These are phyloP conservation scores for Rhizophlyctis rosea DNA, from an alignment of 192 early-diverging fungal genomes.

Conservation along the genomic window DNA sequence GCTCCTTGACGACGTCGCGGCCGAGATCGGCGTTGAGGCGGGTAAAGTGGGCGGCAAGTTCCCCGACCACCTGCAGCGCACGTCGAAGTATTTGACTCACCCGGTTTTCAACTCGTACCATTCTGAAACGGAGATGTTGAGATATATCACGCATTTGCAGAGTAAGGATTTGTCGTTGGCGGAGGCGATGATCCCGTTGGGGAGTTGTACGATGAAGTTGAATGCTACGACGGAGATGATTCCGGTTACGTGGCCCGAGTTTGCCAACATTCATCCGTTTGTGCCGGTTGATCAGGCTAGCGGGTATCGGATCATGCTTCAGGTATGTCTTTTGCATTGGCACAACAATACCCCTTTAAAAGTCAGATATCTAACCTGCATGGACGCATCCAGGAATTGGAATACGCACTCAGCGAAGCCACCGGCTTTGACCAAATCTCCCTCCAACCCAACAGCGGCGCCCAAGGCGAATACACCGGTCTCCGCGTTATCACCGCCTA, in stretches of 20 bases:
- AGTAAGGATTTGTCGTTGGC: slow-evolving; percentile 97
- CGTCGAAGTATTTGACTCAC: slow-evolving; percentile 79
- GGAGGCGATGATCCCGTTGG: slow-evolving; percentile 98
- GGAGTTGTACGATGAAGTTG: slow-evolving; percentile 99
- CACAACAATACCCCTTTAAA: background rate
- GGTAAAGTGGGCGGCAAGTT: slow-evolving; percentile 27
- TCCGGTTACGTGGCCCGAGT: slow-evolving; percentile 99
- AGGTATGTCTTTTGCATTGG: slow-evolving; percentile 17
- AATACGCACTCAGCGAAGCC: slow-evolving; percentile 81
- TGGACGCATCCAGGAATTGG: slow-evolving; percentile 85
- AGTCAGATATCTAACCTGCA: too few relatives aligned
- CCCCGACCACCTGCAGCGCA: slow-evolving; percentile 66
- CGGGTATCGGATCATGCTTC: slow-evolving; percentile 86
- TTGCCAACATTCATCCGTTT: slow-evolving; percentile 94
- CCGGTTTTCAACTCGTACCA: slow-evolving; percentile 94
- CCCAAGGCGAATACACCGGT: slow-evolving; percentile 99
- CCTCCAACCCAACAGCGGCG: slow-evolving; percentile 98
- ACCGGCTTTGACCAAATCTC: slow-evolving; percentile 93
- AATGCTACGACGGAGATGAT: slow-evolving; percentile 99
- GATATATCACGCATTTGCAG: slow-evolving; percentile 92
- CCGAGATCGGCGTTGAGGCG: slow-evolving; percentile 22
- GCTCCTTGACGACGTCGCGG: slow-evolving; percentile 47
- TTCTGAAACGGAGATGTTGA: slow-evolving; percentile 98
- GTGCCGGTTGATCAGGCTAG: slow-evolving; percentile 91
- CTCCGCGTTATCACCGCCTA: slow-evolving; percentile 93